These are phyloP conservation scores for Amaranthus palmeri DNA, from an alignment of 148 eudicot genomes.

Conservation along the genomic window DNA sequence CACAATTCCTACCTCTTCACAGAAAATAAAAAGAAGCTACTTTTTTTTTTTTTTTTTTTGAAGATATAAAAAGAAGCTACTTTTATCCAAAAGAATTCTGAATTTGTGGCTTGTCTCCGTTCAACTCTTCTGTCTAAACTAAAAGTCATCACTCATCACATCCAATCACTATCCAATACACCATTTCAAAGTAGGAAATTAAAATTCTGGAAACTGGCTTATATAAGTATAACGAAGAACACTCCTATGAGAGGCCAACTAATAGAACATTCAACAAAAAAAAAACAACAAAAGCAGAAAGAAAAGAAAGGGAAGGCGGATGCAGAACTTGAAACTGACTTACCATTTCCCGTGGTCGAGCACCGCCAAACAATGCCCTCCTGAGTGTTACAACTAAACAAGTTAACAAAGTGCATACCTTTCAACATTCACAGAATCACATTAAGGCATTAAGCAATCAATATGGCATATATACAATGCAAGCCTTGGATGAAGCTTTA, in stretches of 20 bases:
- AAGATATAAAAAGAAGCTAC: neutral
- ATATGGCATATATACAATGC: too few species aligned
- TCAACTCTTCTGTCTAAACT: too few species aligned
- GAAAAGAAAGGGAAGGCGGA: neutral
- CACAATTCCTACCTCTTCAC: neutral
- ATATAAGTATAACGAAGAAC: neutral
- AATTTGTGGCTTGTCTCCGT: neutral
- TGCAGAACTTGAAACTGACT: constrained; percentile 15
- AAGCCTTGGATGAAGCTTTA: too few species aligned
- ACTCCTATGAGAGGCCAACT: neutral
- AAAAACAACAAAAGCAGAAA: neutral
- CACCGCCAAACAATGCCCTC: constrained; percentile 66
- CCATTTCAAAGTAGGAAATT: neutral
- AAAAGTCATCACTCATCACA: neutral
- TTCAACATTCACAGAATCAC: neutral
- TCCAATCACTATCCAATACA: neutral
- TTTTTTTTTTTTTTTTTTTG: too few species aligned
- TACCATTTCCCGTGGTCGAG: constrained; percentile 83
- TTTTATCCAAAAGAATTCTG: neutral
- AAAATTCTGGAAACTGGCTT: neutral
- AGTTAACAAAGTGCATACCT: neutral
- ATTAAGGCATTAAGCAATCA: neutral
- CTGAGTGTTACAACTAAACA: constrained; percentile 30
- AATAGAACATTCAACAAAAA: neutral
- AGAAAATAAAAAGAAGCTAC: neutral